Base-by-base conservation (phyloP, 1,284 basidiomycete species). In the Xerocomus subilludens region DNA sequence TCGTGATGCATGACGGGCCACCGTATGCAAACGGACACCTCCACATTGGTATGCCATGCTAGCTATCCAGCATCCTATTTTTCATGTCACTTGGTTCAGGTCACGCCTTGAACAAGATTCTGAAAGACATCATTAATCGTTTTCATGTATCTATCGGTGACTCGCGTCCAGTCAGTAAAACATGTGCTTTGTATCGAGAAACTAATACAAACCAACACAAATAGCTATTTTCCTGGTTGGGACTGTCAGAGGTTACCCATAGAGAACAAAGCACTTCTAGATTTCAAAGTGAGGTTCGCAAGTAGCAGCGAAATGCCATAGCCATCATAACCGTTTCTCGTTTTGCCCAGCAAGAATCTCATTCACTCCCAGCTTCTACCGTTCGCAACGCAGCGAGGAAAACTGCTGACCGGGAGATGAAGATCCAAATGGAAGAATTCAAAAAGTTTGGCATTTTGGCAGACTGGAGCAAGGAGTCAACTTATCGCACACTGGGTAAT, bases 171-270 rank as follows among this genome's bases (percentile, higher is more conserved):
- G 95, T 98, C 77, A 82, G 93, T 75, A 56, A 65, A 63, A 51
- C 70, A 62, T 47, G 53, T 67, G 18, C 3, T 21, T 53, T 55
- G 23, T 51, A 36, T 64, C 49, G 5, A 66, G 69, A 58, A 63
- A 60, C 69, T 80, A 30, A 80, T 35, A 21, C 16, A 9, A 64
- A 53, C 45, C 49, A 36, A 73, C 72, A 56, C 66, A 63, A 30
- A 59, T 74, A 98, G 96, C 80, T 99, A 97, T 84, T 85, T 94
- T 53, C 98, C 98, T 38, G 98, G 98, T 10, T 99, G 97, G 96
- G 98, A 99, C 82, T 99, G 98, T 81, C 98, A 99, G 81, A 98
- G 98, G 5, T 90, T 99, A 27, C 98, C 98, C 0, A 98, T 99
- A 76, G 97, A 98, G 84, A 95, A 96, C 79, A 98, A 98, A 82